Percentiles rank a stretch among this genome's conserved stretches.
phyloP scores from a whole-genome alignment of 768 basidiomycete species.

The Austroboletus eburneus region DNA sequence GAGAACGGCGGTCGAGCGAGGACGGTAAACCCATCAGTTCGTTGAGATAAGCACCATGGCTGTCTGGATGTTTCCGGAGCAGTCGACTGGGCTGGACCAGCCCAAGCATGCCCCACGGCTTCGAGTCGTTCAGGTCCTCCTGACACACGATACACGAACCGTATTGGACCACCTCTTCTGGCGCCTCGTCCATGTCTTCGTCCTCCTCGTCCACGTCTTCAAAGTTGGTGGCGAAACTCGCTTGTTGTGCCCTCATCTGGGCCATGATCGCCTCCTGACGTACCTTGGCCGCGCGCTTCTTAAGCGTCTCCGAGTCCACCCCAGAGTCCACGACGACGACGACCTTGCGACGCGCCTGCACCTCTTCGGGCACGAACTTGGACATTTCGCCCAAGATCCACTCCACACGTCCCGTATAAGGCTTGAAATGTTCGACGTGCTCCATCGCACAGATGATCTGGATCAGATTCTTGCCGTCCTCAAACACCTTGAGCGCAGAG shows the following conservation, averaged over 20 bases:
- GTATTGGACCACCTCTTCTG: constrained; percentile 51
- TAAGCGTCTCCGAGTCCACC: constrained; percentile 59
- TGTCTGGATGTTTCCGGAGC: constrained; percentile 73
- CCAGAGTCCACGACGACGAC: constrained; percentile 33
- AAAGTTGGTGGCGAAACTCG: constrained; percentile 76
- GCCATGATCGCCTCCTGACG: constrained; percentile 94
- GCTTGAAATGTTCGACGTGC: constrained; percentile 68
- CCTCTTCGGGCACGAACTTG: constrained; percentile 52
- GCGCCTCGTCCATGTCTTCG: constrained; percentile 42
- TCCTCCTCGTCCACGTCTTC: constrained; percentile 72
- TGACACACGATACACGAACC: constrained; percentile 99
- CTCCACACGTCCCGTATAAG: constrained; percentile 63
- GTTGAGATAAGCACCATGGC: constrained; percentile 55
- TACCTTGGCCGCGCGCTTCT: constrained; percentile 82
- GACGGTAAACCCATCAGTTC: constrained; percentile 62
- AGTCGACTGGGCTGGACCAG: constrained; percentile 85
- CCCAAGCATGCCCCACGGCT: constrained; percentile 82
- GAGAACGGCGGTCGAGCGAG: constrained; percentile 57
- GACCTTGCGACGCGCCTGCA: constrained; percentile 45
- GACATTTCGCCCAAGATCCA: constrained; percentile 73
- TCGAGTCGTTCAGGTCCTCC: constrained; percentile 73
- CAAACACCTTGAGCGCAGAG: constrained; percentile 51
- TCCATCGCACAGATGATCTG: constrained; percentile 76
- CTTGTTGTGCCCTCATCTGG: constrained; percentile 92
- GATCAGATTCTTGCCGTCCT: constrained; percentile 57